A percentile compares a stretch with the other conserved stretches of the same genome.
Conservation (phyloP, 176 grass and related monocot species). For the Musa schizocarpa region DNA sequence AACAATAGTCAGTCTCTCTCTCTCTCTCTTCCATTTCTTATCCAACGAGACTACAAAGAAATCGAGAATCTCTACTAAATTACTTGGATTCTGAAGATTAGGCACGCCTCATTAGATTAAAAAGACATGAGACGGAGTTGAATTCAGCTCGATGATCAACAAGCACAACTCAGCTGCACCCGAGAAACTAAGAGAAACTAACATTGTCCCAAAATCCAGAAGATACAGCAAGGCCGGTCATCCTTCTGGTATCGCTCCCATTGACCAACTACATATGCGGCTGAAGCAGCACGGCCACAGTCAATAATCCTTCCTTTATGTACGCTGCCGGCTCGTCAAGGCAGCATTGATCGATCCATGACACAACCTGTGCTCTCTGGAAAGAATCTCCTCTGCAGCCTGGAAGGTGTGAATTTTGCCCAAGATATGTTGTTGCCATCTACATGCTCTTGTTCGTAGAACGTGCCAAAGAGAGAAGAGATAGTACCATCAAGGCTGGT, state of each 20-base stretch:
- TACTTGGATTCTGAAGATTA: not conserved
- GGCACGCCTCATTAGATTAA: slow-evolving; percentile 1
- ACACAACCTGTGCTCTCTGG: slow-evolving; percentile 44
- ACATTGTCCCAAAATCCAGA: slow-evolving; percentile 74
- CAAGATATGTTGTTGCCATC: slow-evolving; percentile 35
- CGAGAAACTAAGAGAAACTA: not conserved
- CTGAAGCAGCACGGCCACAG: slow-evolving; percentile 14
- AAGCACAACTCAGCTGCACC: too few species aligned
- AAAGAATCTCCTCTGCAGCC: slow-evolving; percentile 62
- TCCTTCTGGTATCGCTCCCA: slow-evolving; percentile 34
- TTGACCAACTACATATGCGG: not conserved
- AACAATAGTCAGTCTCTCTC: not conserved
- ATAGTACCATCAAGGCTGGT: slow-evolving; percentile 45
- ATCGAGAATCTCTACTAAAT: not conserved
- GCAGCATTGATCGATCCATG: slow-evolving; percentile 44
- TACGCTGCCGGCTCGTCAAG: slow-evolving; percentile 46
- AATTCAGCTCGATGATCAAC: too few species aligned
- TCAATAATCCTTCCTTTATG: slow-evolving; percentile 77
- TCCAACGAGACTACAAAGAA: not conserved
- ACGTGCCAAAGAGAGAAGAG: slow-evolving; percentile 66
- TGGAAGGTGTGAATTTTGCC: slow-evolving; percentile 42
- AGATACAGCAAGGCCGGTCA: slow-evolving; percentile 36
- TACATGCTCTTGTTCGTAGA: slow-evolving; percentile 43
- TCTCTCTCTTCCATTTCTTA: not conserved
- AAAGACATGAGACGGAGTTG: not conserved